Conservation (phyloP, 2,329 filamentous ascomycete genomes). For the Diaporthe ilicicola region DNA sequence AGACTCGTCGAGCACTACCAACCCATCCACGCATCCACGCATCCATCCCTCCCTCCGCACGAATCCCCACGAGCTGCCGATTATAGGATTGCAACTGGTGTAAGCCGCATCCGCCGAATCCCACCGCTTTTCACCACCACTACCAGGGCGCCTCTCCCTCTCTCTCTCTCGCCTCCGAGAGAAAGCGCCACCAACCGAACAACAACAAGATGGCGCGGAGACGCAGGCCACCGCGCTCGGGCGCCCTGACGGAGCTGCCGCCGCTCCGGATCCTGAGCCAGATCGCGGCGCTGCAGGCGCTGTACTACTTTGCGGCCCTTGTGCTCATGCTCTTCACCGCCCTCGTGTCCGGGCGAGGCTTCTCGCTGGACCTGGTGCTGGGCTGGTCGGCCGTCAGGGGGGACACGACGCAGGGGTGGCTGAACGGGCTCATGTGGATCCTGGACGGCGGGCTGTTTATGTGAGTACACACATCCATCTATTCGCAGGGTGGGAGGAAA, state of each 20-base stretch:
- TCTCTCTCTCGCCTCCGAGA: too few species aligned
- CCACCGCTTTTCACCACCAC: not conserved
- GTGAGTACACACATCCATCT: slow-evolving; percentile 42
- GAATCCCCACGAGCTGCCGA: not conserved
- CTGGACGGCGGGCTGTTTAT: slow-evolving; percentile 63
- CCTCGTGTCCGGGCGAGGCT: slow-evolving; percentile 64
- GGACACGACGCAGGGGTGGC: slow-evolving; percentile 70
- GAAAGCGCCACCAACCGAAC: not conserved
- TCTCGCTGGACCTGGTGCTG: slow-evolving; percentile 63
- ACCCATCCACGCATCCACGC: too few species aligned
- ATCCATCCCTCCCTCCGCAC: not conserved
- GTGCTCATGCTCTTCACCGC: slow-evolving; percentile 66
- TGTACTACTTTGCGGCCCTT: slow-evolving; percentile 62
- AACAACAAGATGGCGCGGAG: slow-evolving; percentile 59
- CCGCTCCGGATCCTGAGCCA: slow-evolving; percentile 67
- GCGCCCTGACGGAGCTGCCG: slow-evolving; percentile 68
- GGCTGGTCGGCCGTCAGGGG: slow-evolving; percentile 67
- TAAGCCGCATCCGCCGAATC: not conserved
- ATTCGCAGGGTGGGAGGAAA: not conserved
- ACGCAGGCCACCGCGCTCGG: slow-evolving; percentile 65
- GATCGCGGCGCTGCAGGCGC: slow-evolving; percentile 63
- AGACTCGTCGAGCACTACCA: not conserved
- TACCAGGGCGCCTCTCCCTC: too few species aligned
- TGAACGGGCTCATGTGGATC: slow-evolving; percentile 66
- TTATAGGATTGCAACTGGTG: not conserved